A percentile compares a stretch with the other conserved stretches of the same genome.
These are phyloP conservation scores for Candida incommunis DNA, from an alignment of 805 yeast genomes.

Conservation along the genomic window DNA sequence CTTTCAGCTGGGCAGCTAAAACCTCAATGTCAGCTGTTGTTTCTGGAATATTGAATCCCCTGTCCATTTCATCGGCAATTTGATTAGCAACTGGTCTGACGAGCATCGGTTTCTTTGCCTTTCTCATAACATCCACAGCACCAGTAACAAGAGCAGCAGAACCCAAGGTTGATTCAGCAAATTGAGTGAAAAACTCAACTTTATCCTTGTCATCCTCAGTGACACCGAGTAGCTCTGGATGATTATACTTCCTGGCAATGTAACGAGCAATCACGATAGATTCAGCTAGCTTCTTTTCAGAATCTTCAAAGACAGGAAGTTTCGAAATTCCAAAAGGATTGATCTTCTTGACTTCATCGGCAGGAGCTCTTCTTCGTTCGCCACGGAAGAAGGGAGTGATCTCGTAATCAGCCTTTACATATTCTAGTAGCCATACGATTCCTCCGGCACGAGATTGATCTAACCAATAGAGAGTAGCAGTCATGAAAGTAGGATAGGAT, in stretches of 20 bases:
- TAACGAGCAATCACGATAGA: conserved; percentile 47
- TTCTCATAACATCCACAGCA: neutral
- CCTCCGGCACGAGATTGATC: conserved; percentile 44
- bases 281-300: conserved; percentile 35
- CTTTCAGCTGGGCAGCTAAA: neutral
- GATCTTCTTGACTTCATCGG: conserved; percentile 32
- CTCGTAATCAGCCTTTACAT: conserved; percentile 40
- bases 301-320: conserved; percentile 42
- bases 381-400: conserved; percentile 39
- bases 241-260: conserved; percentile 36
- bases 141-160: neutral
- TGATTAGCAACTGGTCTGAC: neutral
- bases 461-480: too few species aligned
- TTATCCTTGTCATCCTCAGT: neutral
- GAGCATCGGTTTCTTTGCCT: neutral
- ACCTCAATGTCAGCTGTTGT: neutral
- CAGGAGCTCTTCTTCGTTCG: conserved; percentile 34
- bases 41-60: neutral
- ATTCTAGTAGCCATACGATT: conserved; percentile 51
- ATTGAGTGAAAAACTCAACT: neutral
- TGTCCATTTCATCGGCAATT: conserved; percentile 1
- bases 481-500: too few species aligned
- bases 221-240: neutral
- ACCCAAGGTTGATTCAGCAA: neutral
- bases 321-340: conserved; percentile 58